phyloP scores from a whole-genome alignment of 1,284 basidiomycete genomes.

The Sporisorium exsertum region DNA sequence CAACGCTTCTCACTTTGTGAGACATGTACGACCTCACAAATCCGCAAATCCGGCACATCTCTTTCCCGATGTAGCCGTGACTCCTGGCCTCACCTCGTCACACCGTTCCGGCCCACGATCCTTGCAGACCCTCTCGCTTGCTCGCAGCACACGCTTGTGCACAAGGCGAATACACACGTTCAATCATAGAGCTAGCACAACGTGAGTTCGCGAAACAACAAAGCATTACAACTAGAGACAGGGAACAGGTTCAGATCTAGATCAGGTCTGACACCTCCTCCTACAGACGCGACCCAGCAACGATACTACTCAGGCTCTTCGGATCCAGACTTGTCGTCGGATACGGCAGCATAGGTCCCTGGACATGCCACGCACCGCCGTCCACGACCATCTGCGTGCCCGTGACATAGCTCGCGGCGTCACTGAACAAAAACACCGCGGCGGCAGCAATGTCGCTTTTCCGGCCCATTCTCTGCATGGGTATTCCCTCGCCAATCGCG shows the following conservation, averaged over 20 bases:
- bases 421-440: conserved; percentile 87
- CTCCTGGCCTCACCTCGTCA: not conserved
- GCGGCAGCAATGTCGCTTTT: conserved; percentile 82
- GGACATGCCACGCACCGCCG: conserved; percentile 56
- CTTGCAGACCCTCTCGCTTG: not conserved
- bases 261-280: too few relatives aligned
- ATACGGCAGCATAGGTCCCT: conserved; percentile 63
- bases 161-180: too few relatives aligned
- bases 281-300: conserved; percentile 49
- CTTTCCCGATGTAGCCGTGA: not conserved
- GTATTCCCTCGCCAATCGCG: conserved; percentile 49
- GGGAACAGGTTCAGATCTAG: too few relatives aligned
- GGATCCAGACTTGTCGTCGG: conserved; percentile 61
- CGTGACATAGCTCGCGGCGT: conserved; percentile 83
- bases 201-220: too few relatives aligned
- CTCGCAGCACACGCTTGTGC: not conserved
- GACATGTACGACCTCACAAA: not conserved
- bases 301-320: conserved; percentile 47
- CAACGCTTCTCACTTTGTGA: not conserved
- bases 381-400: conserved; percentile 71
- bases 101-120: not conserved
- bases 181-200: too few relatives aligned
- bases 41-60: not conserved
- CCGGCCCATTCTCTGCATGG: conserved; percentile 64
- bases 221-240: too few relatives aligned